Evolutionary conservation across 2,329 filamentous ascomycete species (phyloP), one percentile per base, ranked within the genome.

Genomic region (Ploettnerulaceae sp.): DNA sequence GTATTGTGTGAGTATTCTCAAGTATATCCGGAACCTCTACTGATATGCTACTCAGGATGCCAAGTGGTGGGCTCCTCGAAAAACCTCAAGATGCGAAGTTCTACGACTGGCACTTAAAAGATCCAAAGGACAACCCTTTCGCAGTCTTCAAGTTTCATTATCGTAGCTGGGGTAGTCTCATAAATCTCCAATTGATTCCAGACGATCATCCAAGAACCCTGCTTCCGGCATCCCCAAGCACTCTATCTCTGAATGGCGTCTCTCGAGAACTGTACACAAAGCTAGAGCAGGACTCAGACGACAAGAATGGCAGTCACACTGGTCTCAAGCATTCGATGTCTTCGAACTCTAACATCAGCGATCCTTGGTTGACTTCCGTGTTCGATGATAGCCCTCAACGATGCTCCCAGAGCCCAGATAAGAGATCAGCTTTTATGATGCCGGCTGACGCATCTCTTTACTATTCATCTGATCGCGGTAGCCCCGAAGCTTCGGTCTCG

Each of bases 81-180:
- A 67, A 66, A 14, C 74, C 75, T 3, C 66, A 77, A 54, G 67
- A 75, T 34, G 67, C 70, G 8, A 68, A 61, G 8, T 79, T 69
- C 59, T 79, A 74, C 54, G 68, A 76, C 52, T 81, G 72, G 63
- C 61, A 68, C 33, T 64, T 81, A 3, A 57, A 70, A 17, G 77
- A 81, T 46, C 61, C 73, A 0, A 73, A 68, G 44, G 71, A 78
- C 33, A 65, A 60, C 2, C 77, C 77, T 0, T 79, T 71, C 51
- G 71, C 70, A 4, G 70, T 69, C 0, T 81, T 80, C 49, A 68
- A 68, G 20, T 77, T 80, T 50, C 73, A 81, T 49, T 81, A 81
- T 52, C 70, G 76, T 22, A 75, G 72, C 5, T 73, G 69, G 70
- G 64, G 68, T 7, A 71, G 69, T 44, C 68, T 81, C 8, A 57